Conservation (phyloP, 768 basidiomycete species). For the Russula lepida region DNA sequence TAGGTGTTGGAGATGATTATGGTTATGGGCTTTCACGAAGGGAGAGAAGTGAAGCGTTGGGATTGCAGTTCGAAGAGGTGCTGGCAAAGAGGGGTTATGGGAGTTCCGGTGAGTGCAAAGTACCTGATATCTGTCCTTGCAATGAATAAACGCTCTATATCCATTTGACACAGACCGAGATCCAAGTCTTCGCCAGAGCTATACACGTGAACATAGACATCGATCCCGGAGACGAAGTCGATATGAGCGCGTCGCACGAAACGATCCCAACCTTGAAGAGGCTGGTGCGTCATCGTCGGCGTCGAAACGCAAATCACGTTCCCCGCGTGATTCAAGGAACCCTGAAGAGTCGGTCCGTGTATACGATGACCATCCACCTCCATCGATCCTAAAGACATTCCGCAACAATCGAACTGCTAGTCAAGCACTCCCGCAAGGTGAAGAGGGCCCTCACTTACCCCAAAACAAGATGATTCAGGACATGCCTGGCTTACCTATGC, state of each 20-base stretch:
- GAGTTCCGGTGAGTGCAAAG: conserved; percentile 2
- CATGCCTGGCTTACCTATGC: background rate
- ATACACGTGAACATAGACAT: background rate
- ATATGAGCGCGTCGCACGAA: conserved; percentile 20
- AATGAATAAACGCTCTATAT: background rate
- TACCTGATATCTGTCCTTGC: background rate
- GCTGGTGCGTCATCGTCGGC: conserved; percentile 14
- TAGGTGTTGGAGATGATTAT: conserved; percentile 40
- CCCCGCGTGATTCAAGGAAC: conserved; percentile 20
- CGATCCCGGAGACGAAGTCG: conserved; percentile 21
- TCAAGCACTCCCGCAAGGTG: background rate
- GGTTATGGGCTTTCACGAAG: conserved; percentile 35
- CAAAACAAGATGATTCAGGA: background rate
- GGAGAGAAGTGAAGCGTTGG: conserved; percentile 48
- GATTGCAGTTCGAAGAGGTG: conserved; percentile 46
- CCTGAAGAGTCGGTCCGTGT: conserved; percentile 17
- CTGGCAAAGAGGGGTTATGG: conserved; percentile 31
- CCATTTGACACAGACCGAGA: background rate
- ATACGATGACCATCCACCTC: conserved; percentile 37
- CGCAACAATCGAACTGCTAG: conserved; percentile 12
- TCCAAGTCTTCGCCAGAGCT: background rate
- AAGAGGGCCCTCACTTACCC: background rate
- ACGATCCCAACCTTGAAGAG: conserved; percentile 7
- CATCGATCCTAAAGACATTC: conserved; percentile 29
- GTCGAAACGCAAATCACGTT: conserved; percentile 18